Evolutionary conservation across 2,329 filamentous ascomycete genomes (phyloP), one percentile per base, ranked within the genome.

Genomic region (Aspergillus piperis): DNA sequence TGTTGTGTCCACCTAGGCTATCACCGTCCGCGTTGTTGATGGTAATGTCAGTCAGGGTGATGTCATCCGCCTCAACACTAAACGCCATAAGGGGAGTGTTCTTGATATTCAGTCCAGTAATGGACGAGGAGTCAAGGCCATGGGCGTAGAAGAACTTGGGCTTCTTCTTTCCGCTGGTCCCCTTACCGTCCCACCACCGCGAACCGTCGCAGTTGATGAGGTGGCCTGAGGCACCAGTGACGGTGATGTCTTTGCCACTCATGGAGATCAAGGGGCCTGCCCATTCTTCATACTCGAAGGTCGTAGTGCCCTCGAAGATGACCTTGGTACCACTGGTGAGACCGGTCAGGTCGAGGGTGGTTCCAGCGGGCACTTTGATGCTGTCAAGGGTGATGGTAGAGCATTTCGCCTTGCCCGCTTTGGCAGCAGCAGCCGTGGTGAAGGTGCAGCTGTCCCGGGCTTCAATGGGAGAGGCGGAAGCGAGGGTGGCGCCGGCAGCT

Each of bases 171-270:
- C 80, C 80, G 58, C 82, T 82, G 13, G 73, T 75, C 15, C 80
- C 81, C 13, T 78, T 64, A 3, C 78, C 77, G 60, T 81, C 78
- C 78, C 78, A 80, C 68, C 77, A 81, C 17, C 69, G 65, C n/a
- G 68, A 68, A 3, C 78, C 78, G 50, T 78, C 76, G 50, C 75
- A 75, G 59, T 78, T 71, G 41, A 78, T 74, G 6, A 75, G 63
- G 30, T 74, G 73, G 15, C 70, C 75, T 1, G 60, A 47, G 4
- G 69, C 67, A 47, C 76, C 77, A 13, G 73, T 77, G 53, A 81
- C 74, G 5, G 75, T 76, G 15, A 81, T 68, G 48, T 76, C 66
- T 5, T 69, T 76, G 3, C 79, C 79, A 8, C 74, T 71, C 61
- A 77, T 70, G 47, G 68, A 65, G 53, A 78, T 76, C 1, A 55